Percentiles rank a stretch among this genome's conserved stretches.
Evolutionary conservation across 2,329 filamentous ascomycete species (phyloP).

Genomic region (Aureobasidium mangrovei): DNA sequence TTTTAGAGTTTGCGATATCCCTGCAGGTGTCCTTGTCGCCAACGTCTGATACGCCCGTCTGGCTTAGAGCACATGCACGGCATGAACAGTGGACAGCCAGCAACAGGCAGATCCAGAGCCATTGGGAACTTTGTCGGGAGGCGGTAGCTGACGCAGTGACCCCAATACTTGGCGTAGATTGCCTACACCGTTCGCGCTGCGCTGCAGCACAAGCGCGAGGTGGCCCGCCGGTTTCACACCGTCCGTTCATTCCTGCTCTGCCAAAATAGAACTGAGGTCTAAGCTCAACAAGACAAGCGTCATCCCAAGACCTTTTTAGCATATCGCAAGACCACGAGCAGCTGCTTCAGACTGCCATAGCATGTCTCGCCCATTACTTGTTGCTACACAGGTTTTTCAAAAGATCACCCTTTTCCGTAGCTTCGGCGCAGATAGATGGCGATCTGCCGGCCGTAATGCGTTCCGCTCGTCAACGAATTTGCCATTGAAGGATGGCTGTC

Average conservation of each 20-base stretch:
- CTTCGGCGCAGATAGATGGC: not conserved
- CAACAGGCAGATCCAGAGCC: constrained; percentile 1
- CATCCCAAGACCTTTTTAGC: not conserved
- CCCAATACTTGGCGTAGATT: not conserved
- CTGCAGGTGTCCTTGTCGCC: not conserved
- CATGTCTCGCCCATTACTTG: constrained; percentile 4
- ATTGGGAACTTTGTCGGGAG: not conserved
- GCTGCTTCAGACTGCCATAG: not conserved
- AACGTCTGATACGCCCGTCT: not conserved
- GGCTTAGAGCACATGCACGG: not conserved
- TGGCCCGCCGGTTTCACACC: no score
- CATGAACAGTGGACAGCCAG: not conserved
- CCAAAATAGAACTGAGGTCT: not conserved
- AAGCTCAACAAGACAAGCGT: not conserved
- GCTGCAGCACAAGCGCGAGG: no score
- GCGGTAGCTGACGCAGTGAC: not conserved
- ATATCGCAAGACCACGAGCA: not conserved
- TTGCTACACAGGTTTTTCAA: not conserved
- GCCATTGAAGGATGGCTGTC: not conserved
- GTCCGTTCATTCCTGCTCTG: not conserved
- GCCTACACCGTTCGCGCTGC: no score
- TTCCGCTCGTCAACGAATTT: not conserved
- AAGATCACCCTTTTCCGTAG: not conserved
- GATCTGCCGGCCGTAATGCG: not conserved
- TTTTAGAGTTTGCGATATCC: not conserved